Evolutionary conservation across 257 asterid genomes (phyloP).

Genomic region (Orobanche coerulescens): DNA sequence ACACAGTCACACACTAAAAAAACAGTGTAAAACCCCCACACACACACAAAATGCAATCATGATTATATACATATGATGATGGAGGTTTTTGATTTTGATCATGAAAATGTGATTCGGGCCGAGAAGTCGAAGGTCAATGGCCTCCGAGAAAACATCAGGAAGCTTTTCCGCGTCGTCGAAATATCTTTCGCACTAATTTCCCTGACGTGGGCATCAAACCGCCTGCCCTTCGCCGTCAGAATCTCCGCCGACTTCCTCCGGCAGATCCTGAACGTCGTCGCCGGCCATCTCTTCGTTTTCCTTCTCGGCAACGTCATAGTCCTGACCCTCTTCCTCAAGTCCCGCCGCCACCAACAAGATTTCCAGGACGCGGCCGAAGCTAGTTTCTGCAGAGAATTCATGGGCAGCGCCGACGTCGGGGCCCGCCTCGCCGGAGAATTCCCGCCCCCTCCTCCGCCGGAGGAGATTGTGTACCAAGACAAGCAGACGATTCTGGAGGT

Average conservation of each 20-base stretch:
- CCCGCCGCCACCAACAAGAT: conserved; percentile 28
- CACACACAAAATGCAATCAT: not conserved
- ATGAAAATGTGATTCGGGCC: not conserved
- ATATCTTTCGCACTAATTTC: conserved; percentile 27
- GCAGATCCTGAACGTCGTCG: conserved; percentile 27
- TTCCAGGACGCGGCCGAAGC: not conserved
- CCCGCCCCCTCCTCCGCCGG: not conserved
- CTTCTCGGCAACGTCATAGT: conserved; percentile 55
- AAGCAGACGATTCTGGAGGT: conserved; percentile 33
- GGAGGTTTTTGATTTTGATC: conserved; percentile 17
- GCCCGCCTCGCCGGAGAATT: conserved; percentile 11
- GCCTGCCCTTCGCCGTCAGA: conserved; percentile 48
- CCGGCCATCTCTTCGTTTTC: conserved; percentile 58
- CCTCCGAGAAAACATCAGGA: conserved; percentile 33
- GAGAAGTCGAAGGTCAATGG: conserved; percentile 20
- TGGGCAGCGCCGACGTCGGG: not conserved
- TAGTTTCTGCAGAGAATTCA: conserved; percentile 21
- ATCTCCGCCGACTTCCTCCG: conserved; percentile 55
- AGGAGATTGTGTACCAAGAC: conserved; percentile 42
- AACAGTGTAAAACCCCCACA: not conserved
- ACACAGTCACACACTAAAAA: not conserved
- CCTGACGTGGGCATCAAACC: conserved; percentile 43
- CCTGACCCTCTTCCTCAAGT: conserved; percentile 49
- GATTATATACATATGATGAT: not conserved
- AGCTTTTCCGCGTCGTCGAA: conserved; percentile 49